Evolutionary conservation across 495 filamentous ascomycete genomes (phyloP).

Genomic region (Talaromyces trachyspermus): DNA sequence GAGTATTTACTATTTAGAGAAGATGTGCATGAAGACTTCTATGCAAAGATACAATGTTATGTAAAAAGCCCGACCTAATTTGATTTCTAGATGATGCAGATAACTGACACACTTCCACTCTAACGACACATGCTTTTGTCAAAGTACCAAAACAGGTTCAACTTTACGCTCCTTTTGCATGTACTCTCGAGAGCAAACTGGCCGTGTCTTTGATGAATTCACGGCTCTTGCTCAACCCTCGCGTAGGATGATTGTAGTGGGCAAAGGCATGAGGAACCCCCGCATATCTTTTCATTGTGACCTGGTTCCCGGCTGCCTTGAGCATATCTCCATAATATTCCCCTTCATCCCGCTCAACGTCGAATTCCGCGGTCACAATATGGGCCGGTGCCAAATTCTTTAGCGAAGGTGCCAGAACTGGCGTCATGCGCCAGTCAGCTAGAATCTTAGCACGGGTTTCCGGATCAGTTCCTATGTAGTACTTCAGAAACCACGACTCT

Average conservation of each 20-base stretch:
- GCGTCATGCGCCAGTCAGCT: constrained; percentile 20
- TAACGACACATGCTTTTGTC: no score
- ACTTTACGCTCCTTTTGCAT: no score
- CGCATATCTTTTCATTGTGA: constrained; percentile 18
- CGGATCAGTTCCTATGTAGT: constrained; percentile 18
- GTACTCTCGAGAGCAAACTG: constrained; percentile 8
- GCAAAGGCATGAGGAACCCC: constrained; percentile 24
- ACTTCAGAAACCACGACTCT: constrained; percentile 20
- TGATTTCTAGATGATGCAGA: no score
- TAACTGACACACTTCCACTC: no score
- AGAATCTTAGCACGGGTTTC: constrained; percentile 11
- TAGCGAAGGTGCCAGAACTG: constrained; percentile 16
- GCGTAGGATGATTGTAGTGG: constrained; percentile 17
- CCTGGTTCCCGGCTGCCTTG: constrained; percentile 14
- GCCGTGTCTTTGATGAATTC: constrained; percentile 12
- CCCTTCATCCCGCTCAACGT: constrained; percentile 21
- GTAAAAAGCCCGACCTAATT: no score
- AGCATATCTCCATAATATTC: constrained; percentile 19
- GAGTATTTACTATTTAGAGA: no score
- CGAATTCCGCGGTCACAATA: constrained; percentile 22
- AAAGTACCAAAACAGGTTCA: no score
- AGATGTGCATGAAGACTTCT: no score
- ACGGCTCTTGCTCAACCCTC: constrained; percentile 12
- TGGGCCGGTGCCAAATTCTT: constrained; percentile 15
- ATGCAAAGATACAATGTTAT: no score